Base-by-base conservation (phyloP, 352 stramenopile genomes). In the Phytophthora hybrid region DNA sequence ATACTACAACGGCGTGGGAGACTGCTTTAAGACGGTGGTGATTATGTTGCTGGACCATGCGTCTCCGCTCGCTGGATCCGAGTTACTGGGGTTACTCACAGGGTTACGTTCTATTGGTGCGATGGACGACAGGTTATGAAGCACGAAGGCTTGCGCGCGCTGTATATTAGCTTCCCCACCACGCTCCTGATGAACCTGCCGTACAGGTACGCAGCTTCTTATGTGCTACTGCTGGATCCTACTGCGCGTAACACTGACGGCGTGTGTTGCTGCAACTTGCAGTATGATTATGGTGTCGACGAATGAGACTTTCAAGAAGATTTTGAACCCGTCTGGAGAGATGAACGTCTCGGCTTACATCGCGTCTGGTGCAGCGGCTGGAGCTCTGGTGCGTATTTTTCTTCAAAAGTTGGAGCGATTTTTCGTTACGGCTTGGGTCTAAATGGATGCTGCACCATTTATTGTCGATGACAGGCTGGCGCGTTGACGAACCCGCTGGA, bases 151-250 rank as follows among this genome's bases (percentile, higher is more conserved):
- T 47, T 94, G 46, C 84, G 83, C 34, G 83, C 89, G 56, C 85
- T 97, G 51, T 99, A 98, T 83, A 89, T 98, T 69, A 98, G 89
- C 57, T 99, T 99, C 72, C 97, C 97, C 23, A 98, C 98, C 6
- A 99, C 98, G 7, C 87, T 99, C 31, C 77, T 99, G 62, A 99
- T 99, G 88, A 99, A 99, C 80, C 81, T 99, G 58, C 98, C 98
- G 4, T 99, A 99, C 87, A 93, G 86, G 88, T 92, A 71, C n/a
- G 59, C 19, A 10, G 19, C 52, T 39, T 1, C 32, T 7, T 10
- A 10, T 19, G 16, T 29, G 10, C 10, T 41, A 41, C 4, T 26
- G 47, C 18, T 51, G 29, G n/a, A 54, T 31, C n/a, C 7, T 16
- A 54, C 41, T 18, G 19, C 23, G 9, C 49, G 13, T n/a, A 3